These are phyloP conservation scores for Butyriboletus loyo DNA, from an alignment of 768 basidiomycete species.

Conservation along the genomic window DNA sequence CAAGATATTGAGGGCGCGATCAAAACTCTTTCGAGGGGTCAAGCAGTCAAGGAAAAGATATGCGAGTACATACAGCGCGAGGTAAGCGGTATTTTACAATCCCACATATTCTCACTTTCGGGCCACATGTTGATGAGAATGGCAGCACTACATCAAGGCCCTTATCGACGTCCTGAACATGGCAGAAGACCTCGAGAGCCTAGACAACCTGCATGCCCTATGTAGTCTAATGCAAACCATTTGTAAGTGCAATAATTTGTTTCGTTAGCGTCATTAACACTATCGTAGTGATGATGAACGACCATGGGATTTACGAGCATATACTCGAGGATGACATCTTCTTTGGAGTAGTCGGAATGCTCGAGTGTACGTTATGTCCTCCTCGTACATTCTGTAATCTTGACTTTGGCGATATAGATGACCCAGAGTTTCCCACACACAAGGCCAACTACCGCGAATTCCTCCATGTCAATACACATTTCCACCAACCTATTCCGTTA, in stretches of 20 bases:
- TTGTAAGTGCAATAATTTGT: constrained; percentile 47
- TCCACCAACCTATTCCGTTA: constrained; percentile 87
- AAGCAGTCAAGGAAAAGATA: constrained; percentile 73
- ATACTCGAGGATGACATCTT: constrained; percentile 92
- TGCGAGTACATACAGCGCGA: constrained; percentile 86
- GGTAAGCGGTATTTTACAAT: constrained; percentile 44
- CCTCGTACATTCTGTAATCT: constrained; percentile 1
- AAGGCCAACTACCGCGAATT: constrained; percentile 98
- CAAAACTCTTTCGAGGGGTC: constrained; percentile 70
- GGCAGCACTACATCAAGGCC: constrained; percentile 82
- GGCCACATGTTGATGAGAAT: constrained; percentile 2
- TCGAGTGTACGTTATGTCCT: constrained; percentile 76
- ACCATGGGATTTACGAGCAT: constrained; percentile 91
- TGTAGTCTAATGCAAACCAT: constrained; percentile 95
- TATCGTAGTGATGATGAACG: constrained; percentile 83
- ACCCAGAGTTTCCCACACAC: constrained; percentile 94
- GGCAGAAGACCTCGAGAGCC: constrained; percentile 90
- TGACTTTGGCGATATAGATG: constrained; percentile 53
- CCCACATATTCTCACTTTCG: not conserved
- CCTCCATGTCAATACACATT: constrained; percentile 75
- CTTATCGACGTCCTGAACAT: constrained; percentile 80
- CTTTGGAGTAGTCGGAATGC: constrained; percentile 90
- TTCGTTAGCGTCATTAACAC: not conserved
- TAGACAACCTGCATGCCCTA: constrained; percentile 86
- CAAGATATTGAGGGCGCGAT: constrained; percentile 77